phyloP scores from a whole-genome alignment of 768 basidiomycete genomes.

The Heimioporus sp. region DNA sequence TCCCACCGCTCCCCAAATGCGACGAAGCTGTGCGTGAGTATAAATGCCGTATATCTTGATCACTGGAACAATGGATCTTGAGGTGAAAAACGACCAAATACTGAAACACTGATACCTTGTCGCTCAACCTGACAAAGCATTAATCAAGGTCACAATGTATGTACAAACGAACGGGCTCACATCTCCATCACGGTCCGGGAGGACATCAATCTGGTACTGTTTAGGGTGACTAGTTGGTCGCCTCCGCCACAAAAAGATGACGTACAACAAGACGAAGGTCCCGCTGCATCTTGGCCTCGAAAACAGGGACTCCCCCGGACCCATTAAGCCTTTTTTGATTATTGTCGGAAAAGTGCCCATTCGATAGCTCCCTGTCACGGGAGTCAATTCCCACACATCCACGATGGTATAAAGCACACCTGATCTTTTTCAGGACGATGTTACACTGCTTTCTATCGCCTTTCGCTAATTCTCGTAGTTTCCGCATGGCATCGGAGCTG shows the following conservation, averaged over 20 bases:
- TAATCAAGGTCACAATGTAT: background rate
- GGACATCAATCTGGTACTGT: constrained; percentile 50
- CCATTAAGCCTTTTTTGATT: constrained; percentile 63
- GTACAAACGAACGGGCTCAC: constrained; percentile 14
- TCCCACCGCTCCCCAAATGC: constrained; percentile 47
- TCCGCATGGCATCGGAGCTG: constrained; percentile 45
- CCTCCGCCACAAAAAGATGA: background rate
- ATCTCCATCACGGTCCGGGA: constrained; percentile 35
- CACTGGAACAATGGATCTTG: constrained; percentile 23
- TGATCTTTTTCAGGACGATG: constrained; percentile 68
- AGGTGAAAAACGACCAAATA: background rate
- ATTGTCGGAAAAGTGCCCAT: constrained; percentile 64
- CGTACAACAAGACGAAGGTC: constrained; percentile 52
- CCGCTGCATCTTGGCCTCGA: constrained; percentile 64
- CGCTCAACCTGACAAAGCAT: constrained; percentile 32
- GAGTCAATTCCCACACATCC: background rate
- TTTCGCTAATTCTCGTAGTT: constrained; percentile 47
- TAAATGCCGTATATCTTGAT: constrained; percentile 51
- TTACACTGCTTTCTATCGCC: constrained; percentile 45
- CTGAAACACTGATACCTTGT: constrained; percentile 31
- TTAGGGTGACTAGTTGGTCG: background rate
- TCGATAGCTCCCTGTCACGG: constrained; percentile 56
- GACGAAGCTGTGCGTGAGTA: constrained; percentile 45
- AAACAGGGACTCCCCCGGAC: constrained; percentile 51
- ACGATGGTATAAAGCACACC: constrained; percentile 32